Evolutionary conservation across 2,329 filamentous ascomycete genomes (phyloP), one percentile per base, ranked within the genome.

Genomic region (Monosporascus ibericus): DNA sequence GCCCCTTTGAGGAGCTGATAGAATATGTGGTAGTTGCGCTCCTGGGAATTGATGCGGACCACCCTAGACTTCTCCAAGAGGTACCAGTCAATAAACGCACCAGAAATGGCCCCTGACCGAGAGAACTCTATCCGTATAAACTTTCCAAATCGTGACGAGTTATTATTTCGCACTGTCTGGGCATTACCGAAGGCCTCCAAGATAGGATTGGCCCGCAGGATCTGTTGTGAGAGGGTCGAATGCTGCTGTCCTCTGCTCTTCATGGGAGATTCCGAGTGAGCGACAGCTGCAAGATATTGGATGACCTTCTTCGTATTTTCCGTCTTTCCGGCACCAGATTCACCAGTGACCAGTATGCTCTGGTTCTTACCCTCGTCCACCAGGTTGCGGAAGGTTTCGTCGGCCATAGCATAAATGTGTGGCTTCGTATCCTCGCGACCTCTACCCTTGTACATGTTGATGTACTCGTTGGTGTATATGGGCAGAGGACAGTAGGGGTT

Each of bases 301-400:
- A 99, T 99, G 61, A 99, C 94, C 70, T 99, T 99, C 68, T 99
- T 99, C 17, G 94, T 99, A 68, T 99, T 99, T 69, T 99, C 94
- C 0, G 94, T 99, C 74, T 99, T 99, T 62, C 94, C 94, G 36
- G 94, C 94, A 66, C 94, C 94, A 18, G 94, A 99, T 74, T 99
- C 94, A 71, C 94, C 94, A 3, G 94, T 99, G 22, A 99, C 95
- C 49, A 99, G 77, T 63, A 99, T 99, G 64, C 92, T 97, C 72
- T 99, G 94, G 63, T 99, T 97, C 59, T 91, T 80, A 40, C 92
- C 92, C 70, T 97, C 94, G 50, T 96, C 92, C 0, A 99, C 90
- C 34, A 99, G 76, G 64, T 96, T 97, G 17, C 94, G 84, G 70
- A 97, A 99, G 0, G 95, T 94, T 66, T 95, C 87, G 68, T 99